A percentile compares a stretch with the other conserved stretches of the same genome.
These are phyloP conservation scores for Acrodontium crateriforme DNA, from an alignment of 2,329 filamentous ascomycete species.

Conservation along the genomic window DNA sequence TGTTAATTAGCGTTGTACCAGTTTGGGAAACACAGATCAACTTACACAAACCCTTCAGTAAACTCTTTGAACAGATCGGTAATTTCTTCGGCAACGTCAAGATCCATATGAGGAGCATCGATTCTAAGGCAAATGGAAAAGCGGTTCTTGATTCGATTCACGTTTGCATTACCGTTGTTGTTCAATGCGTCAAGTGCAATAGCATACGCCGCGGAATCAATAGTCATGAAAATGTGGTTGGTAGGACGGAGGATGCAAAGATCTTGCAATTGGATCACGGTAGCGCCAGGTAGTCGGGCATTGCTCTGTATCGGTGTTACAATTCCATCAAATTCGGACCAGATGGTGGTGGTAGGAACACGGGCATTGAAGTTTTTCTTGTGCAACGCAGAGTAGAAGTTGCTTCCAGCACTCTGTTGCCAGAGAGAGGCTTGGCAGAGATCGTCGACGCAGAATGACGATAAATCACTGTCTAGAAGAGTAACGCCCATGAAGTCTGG, in stretches of 20 bases:
- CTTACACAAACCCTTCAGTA: constrained; percentile 13
- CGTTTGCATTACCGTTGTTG: constrained; percentile 12
- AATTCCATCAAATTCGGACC: constrained; percentile 16
- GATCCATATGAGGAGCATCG: constrained; percentile 13
- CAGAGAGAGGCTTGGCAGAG: constrained; percentile 17
- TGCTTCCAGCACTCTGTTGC: constrained; percentile 17
- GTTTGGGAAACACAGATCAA: not conserved
- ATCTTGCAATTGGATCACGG: constrained; percentile 11
- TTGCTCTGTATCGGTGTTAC: constrained; percentile 15
- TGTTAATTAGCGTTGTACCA: constrained; percentile 1
- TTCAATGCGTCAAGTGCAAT: constrained; percentile 17
- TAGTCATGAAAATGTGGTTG: constrained; percentile 15
- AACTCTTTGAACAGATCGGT: constrained; percentile 7
- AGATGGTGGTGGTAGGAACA: constrained; percentile 18
- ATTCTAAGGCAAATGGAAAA: constrained; percentile 9
- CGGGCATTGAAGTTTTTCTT: constrained; percentile 10
- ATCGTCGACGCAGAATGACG: constrained; percentile 12
- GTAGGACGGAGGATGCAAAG: constrained; percentile 14
- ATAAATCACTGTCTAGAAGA: constrained; percentile 10
- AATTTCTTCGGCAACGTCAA: constrained; percentile 7
- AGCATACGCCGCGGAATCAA: constrained; percentile 15
- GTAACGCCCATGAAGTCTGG: constrained; percentile 19
- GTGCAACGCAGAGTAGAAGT: constrained; percentile 17
- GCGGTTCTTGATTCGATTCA: constrained; percentile 8
- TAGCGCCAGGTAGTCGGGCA: constrained; percentile 16